Percentiles rank a stretch among this genome's conserved stretches.
Evolutionary conservation across 2,329 filamentous ascomycete species (phyloP).

Genomic region (Pestalotiopsis sp.): DNA sequence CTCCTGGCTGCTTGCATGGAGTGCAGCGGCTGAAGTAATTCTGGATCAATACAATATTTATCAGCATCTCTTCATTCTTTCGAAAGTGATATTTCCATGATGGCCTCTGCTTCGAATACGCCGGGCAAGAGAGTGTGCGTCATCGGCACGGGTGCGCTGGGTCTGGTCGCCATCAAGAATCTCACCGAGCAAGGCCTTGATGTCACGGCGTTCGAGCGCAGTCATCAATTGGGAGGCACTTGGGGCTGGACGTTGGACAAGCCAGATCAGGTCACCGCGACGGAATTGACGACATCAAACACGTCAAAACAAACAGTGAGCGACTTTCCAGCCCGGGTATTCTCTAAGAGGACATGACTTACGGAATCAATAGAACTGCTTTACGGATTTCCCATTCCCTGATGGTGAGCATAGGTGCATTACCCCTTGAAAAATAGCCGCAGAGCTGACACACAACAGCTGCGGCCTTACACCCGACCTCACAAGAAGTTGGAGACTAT

Average conservation of each 20-base stretch:
- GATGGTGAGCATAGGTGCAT: neutral
- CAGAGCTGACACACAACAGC: neutral
- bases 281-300: neutral
- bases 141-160: neutral
- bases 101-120: neutral
- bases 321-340: too few relatives aligned
- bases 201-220: constrained; percentile 1
- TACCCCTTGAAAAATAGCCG: neutral
- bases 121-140: neutral
- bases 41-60: neutral
- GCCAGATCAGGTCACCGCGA: neutral
- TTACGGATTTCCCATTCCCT: constrained; percentile 4
- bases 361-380: neutral
- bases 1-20: neutral
- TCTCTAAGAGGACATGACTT: neutral
- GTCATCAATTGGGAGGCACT: neutral
- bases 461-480: neutral
- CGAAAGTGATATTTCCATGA: neutral
- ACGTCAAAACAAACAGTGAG: constrained; percentile 1
- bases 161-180: constrained; percentile 6
- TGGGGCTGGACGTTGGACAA: neutral
- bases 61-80: neutral
- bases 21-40: neutral
- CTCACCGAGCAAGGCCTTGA: constrained; percentile 6
- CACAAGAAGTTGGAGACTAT: neutral